Conservation (phyloP, 805 yeast species). For the Starmerella sp. region DNA sequence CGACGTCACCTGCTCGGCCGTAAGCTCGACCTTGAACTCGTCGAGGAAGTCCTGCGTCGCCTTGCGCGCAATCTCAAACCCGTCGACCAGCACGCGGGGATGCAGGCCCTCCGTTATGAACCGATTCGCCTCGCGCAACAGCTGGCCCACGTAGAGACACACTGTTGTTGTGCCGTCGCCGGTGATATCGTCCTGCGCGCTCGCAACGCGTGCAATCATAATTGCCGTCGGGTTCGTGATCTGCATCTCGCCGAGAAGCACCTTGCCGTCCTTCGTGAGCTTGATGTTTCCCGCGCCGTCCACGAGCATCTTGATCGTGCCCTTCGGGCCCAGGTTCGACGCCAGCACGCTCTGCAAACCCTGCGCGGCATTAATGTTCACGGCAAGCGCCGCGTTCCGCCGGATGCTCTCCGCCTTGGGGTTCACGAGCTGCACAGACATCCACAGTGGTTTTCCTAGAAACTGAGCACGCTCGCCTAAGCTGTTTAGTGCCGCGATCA, state of each 20-base stretch:
- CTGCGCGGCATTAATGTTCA: conserved; percentile 90
- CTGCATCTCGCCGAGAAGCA: conserved; percentile 88
- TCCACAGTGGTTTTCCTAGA: conserved; percentile 6
- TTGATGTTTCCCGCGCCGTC: conserved; percentile 95
- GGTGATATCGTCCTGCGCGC: conserved; percentile 98
- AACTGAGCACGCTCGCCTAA: neutral
- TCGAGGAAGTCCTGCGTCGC: conserved; percentile 62
- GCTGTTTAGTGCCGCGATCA: neutral
- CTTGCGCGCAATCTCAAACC: conserved; percentile 81
- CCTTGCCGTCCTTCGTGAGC: conserved; percentile 95
- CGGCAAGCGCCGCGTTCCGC: conserved; percentile 89
- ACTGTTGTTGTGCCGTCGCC: conserved; percentile 99
- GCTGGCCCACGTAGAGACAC: conserved; percentile 84
- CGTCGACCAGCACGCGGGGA: conserved; percentile 89
- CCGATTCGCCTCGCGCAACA: conserved; percentile 88
- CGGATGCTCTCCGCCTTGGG: conserved; percentile 97
- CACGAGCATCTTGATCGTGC: conserved; percentile 89
- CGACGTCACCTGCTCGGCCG: conserved; percentile 36
- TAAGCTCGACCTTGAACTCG: conserved; percentile 44
- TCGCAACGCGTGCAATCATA: conserved; percentile 88
- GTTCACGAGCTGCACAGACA: conserved; percentile 65
- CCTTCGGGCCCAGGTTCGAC: conserved; percentile 91
- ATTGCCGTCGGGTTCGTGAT: conserved; percentile 85
- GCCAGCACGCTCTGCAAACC: conserved; percentile 89
- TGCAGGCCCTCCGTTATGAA: conserved; percentile 88